Percentiles rank a stretch among this genome's conserved stretches.
Evolutionary conservation across 2,329 filamentous ascomycete species (phyloP).

Genomic region (Beauveria australis): DNA sequence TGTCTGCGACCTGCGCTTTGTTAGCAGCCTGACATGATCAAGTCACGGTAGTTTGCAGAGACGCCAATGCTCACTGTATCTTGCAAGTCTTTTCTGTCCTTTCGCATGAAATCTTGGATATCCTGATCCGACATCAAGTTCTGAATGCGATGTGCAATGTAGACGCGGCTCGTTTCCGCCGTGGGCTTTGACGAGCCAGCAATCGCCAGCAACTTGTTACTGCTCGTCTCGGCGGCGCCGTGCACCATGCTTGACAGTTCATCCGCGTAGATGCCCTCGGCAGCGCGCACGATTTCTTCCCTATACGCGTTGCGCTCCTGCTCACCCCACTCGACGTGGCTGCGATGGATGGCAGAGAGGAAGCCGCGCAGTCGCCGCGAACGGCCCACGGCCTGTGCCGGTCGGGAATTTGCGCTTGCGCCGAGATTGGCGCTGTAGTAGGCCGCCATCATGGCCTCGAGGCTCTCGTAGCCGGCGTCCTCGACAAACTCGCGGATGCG

Average conservation of each 20-base stretch:
- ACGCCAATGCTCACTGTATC: not conserved
- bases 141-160: conserved; percentile 7
- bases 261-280: conserved; percentile 4
- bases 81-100: conserved; percentile 5
- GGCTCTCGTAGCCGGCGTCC: conserved; percentile 5
- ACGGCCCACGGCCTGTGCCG: not conserved
- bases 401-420: not conserved
- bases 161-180: conserved; percentile 1
- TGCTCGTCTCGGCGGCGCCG: not conserved
- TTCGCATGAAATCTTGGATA: conserved; percentile 5
- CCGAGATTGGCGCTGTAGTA: conserved; percentile 2
- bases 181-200: not conserved
- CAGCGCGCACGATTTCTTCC: conserved; percentile 11
- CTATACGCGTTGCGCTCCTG: conserved; percentile 9
- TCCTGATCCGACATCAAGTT: not conserved
- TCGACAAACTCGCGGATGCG: conserved; percentile 5
- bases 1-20: not conserved
- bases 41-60: not conserved
- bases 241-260: not conserved
- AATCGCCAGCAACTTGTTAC: not conserved
- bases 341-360: conserved; percentile 5
- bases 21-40: not conserved
- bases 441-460: conserved; percentile 4
- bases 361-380: conserved; percentile 3
- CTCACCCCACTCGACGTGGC: conserved; percentile 5